Evolutionary conservation across 1,284 basidiomycete genomes (phyloP), one percentile per base, ranked within the genome.

Genomic region (Somion occarium): DNA sequence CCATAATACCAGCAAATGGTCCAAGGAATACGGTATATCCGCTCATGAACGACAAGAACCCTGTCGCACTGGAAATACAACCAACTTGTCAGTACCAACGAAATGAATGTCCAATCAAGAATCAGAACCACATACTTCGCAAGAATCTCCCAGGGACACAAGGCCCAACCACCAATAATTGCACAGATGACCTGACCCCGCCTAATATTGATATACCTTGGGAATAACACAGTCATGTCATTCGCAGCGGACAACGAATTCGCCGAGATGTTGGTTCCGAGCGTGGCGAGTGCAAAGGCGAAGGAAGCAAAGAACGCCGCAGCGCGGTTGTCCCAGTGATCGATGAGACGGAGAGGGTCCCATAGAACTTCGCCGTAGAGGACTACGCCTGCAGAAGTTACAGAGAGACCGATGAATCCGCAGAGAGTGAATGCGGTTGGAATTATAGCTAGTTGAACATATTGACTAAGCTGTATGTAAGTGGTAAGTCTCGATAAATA

Each of bases 161-260:
- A 57, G 1, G 70, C 77, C 80, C 81, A 85, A 0, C 82, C 85
- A 9, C 87, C 88, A 7, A 91, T 64, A 48, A 90, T 63, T 1
- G 85, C 82, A 55, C 85, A 88, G 45, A 91, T 74, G 50, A 86
- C 65, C 67, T 90, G 87, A 0, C 88, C 88, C 7, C 88, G 74
- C 19, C 78, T 72, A 59, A 91, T 89, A 64, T 91, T 87, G 69
- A 91, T 82, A 60, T 82, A 90, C 52, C 73, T 70, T 20, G 84
- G 84, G 53, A 75, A 76, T 15, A 87, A 67, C 2, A 80, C 85
- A 15, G 80, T 83, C 73, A 90, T 80, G 65, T 91, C 83, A 65
- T 90, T 92, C 1, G 86, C 88, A 2, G 87, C 85, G 20, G 82
- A 85, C 53, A 91, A 71, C 38, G 82, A 85, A 67, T 91, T 86